These are phyloP conservation scores for Carex kokanica DNA, from an alignment of 176 grass and related monocot genomes.

Conservation along the genomic window DNA sequence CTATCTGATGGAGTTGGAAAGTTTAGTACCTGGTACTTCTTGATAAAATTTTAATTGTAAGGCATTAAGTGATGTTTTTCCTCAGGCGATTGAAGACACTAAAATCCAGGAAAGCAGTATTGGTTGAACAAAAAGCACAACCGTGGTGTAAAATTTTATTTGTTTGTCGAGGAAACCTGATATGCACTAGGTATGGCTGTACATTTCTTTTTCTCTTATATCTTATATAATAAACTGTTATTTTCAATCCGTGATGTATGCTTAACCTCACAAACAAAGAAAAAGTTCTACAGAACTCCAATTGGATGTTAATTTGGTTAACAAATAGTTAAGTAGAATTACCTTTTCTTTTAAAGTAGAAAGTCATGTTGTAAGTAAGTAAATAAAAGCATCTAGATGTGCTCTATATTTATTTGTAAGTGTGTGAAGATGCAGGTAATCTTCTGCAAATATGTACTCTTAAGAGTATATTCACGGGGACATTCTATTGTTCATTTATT, in stretches of 20 bases:
- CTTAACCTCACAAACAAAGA: neutral
- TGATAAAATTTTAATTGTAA: neutral
- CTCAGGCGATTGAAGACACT: conserved; percentile 53
- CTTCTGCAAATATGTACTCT: neutral
- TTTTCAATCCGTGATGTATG: too few species aligned
- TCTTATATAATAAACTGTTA: neutral
- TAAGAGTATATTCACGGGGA: neutral
- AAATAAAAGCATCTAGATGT: neutral
- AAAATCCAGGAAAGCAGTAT: conserved; percentile 64
- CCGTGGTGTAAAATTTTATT: conserved; percentile 61
- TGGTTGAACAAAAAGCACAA: conserved; percentile 48
- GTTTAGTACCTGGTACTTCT: neutral
- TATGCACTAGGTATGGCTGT: conserved; percentile 53
- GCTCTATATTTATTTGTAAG: neutral
- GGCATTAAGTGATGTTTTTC: conserved; percentile 8
- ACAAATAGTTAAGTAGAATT: neutral
- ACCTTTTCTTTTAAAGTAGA: neutral
- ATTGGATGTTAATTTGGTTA: neutral
- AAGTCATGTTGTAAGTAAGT: neutral
- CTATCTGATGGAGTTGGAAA: neutral
- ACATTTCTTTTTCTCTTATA: neutral
- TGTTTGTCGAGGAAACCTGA: conserved; percentile 57
- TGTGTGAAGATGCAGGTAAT: neutral
- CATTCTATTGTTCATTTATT: neutral
- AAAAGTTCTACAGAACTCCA: neutral